Evolutionary conservation across 192 early-diverging fungal genomes (phyloP).

Genomic region (Spizellomyces punctatus): DNA sequence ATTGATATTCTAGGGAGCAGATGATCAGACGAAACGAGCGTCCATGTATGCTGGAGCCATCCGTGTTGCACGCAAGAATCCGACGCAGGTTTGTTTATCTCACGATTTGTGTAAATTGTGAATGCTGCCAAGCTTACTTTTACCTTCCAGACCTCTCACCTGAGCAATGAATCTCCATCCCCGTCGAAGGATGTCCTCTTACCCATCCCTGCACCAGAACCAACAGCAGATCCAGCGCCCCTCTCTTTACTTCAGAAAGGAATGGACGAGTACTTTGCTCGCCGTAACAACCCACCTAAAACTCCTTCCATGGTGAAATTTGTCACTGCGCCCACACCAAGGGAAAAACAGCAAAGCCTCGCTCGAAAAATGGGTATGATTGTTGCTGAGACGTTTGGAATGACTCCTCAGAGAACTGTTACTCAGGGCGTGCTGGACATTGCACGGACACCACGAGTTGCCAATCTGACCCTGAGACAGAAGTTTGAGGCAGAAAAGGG

Average conservation of each 20-base stretch:
- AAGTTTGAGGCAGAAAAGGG: conserved; percentile 11
- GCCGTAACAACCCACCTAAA: conserved; percentile 4
- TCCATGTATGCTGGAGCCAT: conserved; percentile 26
- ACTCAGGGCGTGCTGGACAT: background rate
- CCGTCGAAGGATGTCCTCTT: no score
- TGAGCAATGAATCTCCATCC: no score
- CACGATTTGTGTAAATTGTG: background rate
- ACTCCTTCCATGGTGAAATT: background rate
- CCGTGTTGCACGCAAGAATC: conserved; percentile 9
- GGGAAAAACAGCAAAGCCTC: background rate
- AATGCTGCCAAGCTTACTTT: background rate
- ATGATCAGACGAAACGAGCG: conserved; percentile 1
- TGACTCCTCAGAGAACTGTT: background rate
- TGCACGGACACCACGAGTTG: background rate
- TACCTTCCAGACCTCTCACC: no score
- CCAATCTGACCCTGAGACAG: background rate
- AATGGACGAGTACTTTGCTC: background rate
- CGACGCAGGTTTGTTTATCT: background rate
- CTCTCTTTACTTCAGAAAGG: background rate
- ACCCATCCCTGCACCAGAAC: no score
- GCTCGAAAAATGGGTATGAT: conserved; percentile 19
- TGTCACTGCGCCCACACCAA: conserved; percentile 5
- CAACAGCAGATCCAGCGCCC: background rate
- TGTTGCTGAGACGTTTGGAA: conserved; percentile 17
- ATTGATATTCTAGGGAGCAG: background rate